Conservation (phyloP, 495 filamentous ascomycete species). For the Penicillium paradoxum region DNA sequence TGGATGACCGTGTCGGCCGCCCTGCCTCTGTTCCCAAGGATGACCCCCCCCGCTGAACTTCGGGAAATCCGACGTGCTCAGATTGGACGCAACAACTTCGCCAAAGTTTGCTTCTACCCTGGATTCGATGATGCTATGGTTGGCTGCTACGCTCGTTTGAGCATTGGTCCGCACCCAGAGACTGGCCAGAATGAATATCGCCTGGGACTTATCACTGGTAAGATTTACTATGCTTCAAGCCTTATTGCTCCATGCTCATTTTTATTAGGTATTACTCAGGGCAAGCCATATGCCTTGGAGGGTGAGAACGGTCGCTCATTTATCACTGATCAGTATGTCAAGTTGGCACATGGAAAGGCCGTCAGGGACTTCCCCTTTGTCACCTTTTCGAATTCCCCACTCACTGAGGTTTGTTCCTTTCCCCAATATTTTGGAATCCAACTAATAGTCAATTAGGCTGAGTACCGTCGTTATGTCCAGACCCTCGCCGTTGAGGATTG, state of each 20-base stretch:
- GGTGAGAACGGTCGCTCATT: constrained; percentile 64
- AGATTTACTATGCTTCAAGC: constrained; percentile 4
- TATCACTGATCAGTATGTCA: constrained; percentile 69
- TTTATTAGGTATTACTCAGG: constrained; percentile 62
- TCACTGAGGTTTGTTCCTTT: constrained; percentile 61
- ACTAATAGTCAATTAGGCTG: constrained; percentile 50
- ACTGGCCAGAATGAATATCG: constrained; percentile 72
- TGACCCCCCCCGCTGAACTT: constrained; percentile 62
- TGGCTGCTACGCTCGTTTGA: constrained; percentile 76
- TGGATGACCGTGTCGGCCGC: constrained; percentile 51
- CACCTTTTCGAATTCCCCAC: constrained; percentile 67
- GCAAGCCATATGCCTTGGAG: constrained; percentile 75
- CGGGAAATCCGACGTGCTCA: constrained; percentile 75
- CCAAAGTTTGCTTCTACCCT: constrained; percentile 83
- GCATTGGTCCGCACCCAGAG: constrained; percentile 63
- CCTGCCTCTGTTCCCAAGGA: constrained; percentile 43
- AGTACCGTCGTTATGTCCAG: constrained; percentile 78
- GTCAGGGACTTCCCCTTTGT: constrained; percentile 77
- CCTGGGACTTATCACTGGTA: constrained; percentile 82
- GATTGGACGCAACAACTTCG: constrained; percentile 75
- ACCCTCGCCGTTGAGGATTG: constrained; percentile 66
- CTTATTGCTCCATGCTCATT: constrained; percentile 26
- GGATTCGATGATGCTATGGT: constrained; percentile 76
- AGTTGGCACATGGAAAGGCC: constrained; percentile 69
- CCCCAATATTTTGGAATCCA: not conserved